phyloP scores from a whole-genome alignment of 2,329 filamentous ascomycete species.

The Chrysosphaeria jannelii region DNA sequence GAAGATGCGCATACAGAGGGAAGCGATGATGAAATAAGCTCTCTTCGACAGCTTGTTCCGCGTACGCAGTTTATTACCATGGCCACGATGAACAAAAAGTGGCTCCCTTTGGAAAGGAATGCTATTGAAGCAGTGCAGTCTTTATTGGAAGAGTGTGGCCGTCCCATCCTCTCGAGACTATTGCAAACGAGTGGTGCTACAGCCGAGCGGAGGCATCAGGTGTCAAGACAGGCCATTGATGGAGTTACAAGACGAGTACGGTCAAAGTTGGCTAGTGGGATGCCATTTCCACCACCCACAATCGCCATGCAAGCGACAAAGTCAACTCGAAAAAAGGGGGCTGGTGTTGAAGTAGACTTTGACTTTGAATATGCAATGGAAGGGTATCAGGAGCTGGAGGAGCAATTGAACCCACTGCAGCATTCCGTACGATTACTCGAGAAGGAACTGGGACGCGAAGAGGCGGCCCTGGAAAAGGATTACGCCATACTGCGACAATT shows the following conservation, averaged over 20 bases:
- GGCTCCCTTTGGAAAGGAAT: conserved; percentile 23
- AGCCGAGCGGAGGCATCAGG: conserved; percentile 13
- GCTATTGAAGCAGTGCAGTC: conserved; percentile 23
- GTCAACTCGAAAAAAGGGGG: conserved; percentile 3
- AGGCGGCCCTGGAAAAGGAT: conserved; percentile 23
- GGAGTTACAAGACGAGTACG: conserved; percentile 23
- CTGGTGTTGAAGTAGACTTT: conserved; percentile 24
- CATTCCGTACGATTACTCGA: conserved; percentile 31
- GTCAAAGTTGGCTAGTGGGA: conserved; percentile 23
- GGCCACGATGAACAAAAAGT: conserved; percentile 35
- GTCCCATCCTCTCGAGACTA: conserved; percentile 21
- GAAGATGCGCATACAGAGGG: background rate
- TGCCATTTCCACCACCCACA: conserved; percentile 30
- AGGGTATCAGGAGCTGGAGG: conserved; percentile 23
- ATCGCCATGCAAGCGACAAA: background rate
- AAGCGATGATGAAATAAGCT: background rate
- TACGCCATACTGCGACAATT: conserved; percentile 19
- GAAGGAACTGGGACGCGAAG: conserved; percentile 24
- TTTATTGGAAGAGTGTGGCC: conserved; percentile 26
- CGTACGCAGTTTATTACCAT: conserved; percentile 24
- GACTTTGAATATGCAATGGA: conserved; percentile 34
- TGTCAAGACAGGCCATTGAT: conserved; percentile 24
- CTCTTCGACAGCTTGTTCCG: conserved; percentile 20
- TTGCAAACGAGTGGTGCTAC: conserved; percentile 1
- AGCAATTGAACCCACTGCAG: conserved; percentile 26